Base-by-base conservation (phyloP, 345 rosid genomes). In the Lumnitzera littorea region DNA sequence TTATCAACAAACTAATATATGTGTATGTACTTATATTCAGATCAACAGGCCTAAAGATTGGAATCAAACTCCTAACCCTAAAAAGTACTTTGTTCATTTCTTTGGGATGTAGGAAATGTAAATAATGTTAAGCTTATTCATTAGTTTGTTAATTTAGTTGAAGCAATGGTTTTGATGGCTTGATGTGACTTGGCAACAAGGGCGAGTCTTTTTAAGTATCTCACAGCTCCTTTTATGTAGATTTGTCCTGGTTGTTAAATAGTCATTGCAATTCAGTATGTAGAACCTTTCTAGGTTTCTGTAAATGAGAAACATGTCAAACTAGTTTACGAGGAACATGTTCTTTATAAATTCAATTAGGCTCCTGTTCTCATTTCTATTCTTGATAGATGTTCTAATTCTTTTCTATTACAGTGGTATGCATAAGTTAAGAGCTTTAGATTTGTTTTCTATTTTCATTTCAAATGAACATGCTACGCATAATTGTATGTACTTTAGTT, bases 101-200 rank as follows among this genome's bases (percentile, higher is more conserved):
- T 92, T 84, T 31, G 97, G 98, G 72, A 92, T 97, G 27, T 64
- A 80, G 65, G 96, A 92, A 78, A 89, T 92, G 97, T 92, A 74
- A 85, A 95, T 76, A 51, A 25, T 55, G 47, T 29, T 64, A 41
- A 46, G n/a, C 31, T 43, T 53, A n/a, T 69, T 25, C 48, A 27
- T 23, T 55, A 8, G 47, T 46, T 46, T 29, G 16, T 43, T 46
- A n/a, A 51, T 60, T 62, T 20, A 17, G 60, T 48, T 11, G 52
- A 31, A 24, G 31, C 58, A 51, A 12, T 13, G 49, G 58, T 47
- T 55, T 48, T 49, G 46, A 46, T 16, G 17, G 24, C 17, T 36
- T 53, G 46, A 27, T 54, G 51, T 51, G 24, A 46, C 27, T 55
- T 17, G 43, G 43, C 43, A 36, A 36, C 43, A 36, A 36, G 43